A percentile compares a stretch with the other conserved stretches of the same genome.
phyloP scores from a whole-genome alignment of 768 basidiomycete species.

The Trametes punicea region DNA sequence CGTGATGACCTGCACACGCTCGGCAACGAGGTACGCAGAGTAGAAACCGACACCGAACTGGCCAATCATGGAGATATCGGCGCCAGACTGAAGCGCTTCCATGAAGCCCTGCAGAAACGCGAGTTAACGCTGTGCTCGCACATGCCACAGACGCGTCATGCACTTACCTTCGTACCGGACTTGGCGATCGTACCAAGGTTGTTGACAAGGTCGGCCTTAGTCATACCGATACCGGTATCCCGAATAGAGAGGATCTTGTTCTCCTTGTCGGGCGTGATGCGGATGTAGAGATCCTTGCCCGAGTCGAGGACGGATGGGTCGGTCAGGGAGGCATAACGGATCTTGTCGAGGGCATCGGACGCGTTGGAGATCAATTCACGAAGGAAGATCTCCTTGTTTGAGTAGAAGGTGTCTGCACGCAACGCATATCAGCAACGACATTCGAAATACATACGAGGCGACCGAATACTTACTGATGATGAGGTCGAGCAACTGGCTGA shows the following conservation, averaged over 20 bases:
- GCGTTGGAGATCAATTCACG: slow-evolving; percentile 96
- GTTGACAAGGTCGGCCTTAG: slow-evolving; percentile 99
- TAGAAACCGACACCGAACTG: slow-evolving; percentile 99
- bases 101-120: slow-evolving; percentile 78
- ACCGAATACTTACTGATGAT: slow-evolving; percentile 80
- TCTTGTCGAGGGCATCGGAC: slow-evolving; percentile 99
- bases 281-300: slow-evolving; percentile 91
- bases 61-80: slow-evolving; percentile 95
- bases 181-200: slow-evolving; percentile 96
- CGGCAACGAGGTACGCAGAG: slow-evolving; percentile 98
- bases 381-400: slow-evolving; percentile 99
- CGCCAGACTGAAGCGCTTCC: slow-evolving; percentile 92
- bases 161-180: slow-evolving; percentile 82
- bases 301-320: slow-evolving; percentile 87
- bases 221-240: slow-evolving; percentile 99
- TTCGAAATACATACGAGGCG: neutral
- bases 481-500: slow-evolving; percentile 96
- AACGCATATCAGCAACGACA: slow-evolving; percentile 17
- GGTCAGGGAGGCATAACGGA: slow-evolving; percentile 94
- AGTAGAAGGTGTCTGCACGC: slow-evolving; percentile 94
- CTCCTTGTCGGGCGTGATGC: slow-evolving; percentile 94
- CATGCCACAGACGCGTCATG: neutral
- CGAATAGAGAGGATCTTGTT: slow-evolving; percentile 87
- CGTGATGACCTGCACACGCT: slow-evolving; percentile 96
- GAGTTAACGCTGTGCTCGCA: neutral